Evolutionary conservation across 1,139 yeast species (phyloP), one percentile per base, ranked within the genome.

Genomic region (Starmera stellimalicola): DNA sequence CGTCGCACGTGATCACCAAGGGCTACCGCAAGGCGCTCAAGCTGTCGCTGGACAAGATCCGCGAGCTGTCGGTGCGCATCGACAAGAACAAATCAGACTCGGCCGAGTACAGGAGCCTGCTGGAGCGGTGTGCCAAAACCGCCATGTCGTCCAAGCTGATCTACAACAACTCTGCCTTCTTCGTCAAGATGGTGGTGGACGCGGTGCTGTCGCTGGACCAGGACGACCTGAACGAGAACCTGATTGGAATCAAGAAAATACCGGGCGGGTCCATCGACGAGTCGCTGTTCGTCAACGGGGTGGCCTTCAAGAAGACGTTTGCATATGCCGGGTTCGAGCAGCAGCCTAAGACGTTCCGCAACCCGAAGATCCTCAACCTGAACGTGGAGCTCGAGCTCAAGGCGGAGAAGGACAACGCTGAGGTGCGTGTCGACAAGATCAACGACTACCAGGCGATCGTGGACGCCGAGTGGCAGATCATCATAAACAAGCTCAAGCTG

Each of bases 341-440:
- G 64, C 98, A 93, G 60, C 99, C 98, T 33, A 91, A 91, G 60
- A 63, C 60, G 37, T 85, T 93, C 55, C 51, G 53, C 12, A 65
- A 83, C 55, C 95, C 99, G 32, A 84, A 80, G 58, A 77, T 93
- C 45, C 65, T 91, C 37, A 77, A 79, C 48, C 68, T 91, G 51
- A 91, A 93, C 55, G 91, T 93, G 26, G 99, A 91, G 58, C 69
- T 91, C 45, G 99, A 91, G 63, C 73, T 91, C 54, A 91, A 91
- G 64, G 97, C 98, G 2, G 99, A 91, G 62, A 88, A 85, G 64
- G 99, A 91, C 58, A 91, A 91, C 55, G 99, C 99, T n/a, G 99
- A 91, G 65, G 97, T 91, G 22, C 75, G 98, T 49, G 94, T 91
- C 34, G 94, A 85, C 50, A 82, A 87, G 55, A 97, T 91, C 34